Evolutionary conservation across 2,329 filamentous ascomycete genomes (phyloP), one percentile per base, ranked within the genome.

Genomic region (Fusarium tupiense): DNA sequence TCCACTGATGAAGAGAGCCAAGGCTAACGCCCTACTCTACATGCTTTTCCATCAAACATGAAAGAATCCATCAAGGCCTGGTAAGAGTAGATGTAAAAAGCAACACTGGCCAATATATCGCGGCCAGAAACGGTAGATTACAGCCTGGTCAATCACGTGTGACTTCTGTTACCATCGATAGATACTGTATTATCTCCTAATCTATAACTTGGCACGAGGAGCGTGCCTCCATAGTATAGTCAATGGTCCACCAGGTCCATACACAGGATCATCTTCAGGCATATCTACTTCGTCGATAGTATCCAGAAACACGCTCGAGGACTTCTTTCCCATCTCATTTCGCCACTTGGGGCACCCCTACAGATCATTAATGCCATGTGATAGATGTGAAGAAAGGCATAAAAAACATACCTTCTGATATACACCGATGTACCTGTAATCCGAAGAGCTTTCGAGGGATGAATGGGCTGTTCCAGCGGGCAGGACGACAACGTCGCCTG

Each of bases 321-420:
- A 29, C 7, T 37, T 38, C 19, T 40, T 52, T 3, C 46, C 58
- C 19, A 16, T 61, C 14, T 61, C 58, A 13, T 61, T 61, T 11
- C 44, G 22, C 58, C 58, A 61, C 13, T 22, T 61, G 2, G 58
- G 58, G 10, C 44, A 61, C 0, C 35, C 58, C 58, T 61, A 26
- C 0, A 5, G 1, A 52, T 6, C 0, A 5, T 60, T 2, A 37
- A 35, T 0, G 4, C 14, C 14, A 16, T 17, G 7, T 1, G 0
- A 17, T 17, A 16, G 7, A 35, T 17, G 14, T 35, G 33, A 35
- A 0, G 7, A 35, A 17, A 35, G 14, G 14, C 7, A 16, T 16
- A 16, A 7, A 5, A 12, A 22, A 5, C 6, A 2, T 6, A 35
- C 58, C 22, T 53, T n/a, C 6, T 26, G 44, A 24, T 61, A 61